Evolutionary conservation across 2,329 filamentous ascomycete genomes (phyloP).

Genomic region (Davidsoniella eucalypti): DNA sequence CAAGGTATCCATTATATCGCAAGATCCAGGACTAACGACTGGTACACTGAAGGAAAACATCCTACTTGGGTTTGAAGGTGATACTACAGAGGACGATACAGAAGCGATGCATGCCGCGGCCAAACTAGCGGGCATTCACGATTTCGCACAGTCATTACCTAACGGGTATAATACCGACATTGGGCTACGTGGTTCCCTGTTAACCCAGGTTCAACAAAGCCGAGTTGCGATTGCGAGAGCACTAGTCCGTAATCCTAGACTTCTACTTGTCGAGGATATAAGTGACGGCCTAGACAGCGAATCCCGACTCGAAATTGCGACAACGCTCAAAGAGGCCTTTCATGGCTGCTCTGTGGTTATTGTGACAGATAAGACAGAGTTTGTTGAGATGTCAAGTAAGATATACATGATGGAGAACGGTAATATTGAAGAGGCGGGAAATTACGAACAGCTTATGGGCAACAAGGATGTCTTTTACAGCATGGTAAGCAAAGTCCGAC

Average conservation of each 20-base stretch:
- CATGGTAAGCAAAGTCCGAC: constrained; percentile 25
- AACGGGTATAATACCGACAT: constrained; percentile 36
- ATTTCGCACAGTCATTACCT: constrained; percentile 59
- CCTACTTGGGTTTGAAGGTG: constrained; percentile 24
- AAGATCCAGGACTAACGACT: constrained; percentile 27
- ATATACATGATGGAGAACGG: constrained; percentile 30
- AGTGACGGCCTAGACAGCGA: constrained; percentile 47
- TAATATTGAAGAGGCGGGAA: constrained; percentile 25
- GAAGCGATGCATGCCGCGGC: constrained; percentile 17
- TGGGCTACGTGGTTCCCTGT: constrained; percentile 44
- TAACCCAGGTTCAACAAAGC: constrained; percentile 51
- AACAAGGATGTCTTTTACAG: constrained; percentile 33
- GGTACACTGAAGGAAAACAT: constrained; percentile 54
- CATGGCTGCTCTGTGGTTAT: constrained; percentile 24
- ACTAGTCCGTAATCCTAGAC: constrained; percentile 39
- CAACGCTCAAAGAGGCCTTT: constrained; percentile 30
- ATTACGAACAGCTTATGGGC: constrained; percentile 35
- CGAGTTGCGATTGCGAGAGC: constrained; percentile 49
- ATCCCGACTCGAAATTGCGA: constrained; percentile 37
- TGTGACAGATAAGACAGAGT: constrained; percentile 27
- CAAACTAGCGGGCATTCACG: constrained; percentile 48
- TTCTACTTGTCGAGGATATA: constrained; percentile 53
- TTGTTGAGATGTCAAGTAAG: constrained; percentile 25
- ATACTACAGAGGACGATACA: not conserved
- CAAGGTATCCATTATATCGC: constrained; percentile 38